Percentiles rank a stretch among this genome's conserved stretches.
These are phyloP conservation scores for Henckelia pumila DNA, from an alignment of 257 asterid species.

Conservation along the genomic window DNA sequence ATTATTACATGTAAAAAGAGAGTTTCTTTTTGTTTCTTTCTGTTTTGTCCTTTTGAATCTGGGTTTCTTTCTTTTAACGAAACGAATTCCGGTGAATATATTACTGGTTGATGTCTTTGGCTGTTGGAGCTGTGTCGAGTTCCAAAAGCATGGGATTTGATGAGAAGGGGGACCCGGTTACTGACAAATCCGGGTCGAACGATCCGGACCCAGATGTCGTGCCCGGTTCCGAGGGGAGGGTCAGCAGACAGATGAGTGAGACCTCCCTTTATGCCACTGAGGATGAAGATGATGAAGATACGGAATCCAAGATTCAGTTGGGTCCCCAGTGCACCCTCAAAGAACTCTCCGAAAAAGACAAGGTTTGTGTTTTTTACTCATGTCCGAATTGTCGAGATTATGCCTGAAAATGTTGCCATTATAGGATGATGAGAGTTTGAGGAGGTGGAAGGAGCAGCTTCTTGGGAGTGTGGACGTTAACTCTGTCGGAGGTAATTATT, in stretches of 20 bases:
- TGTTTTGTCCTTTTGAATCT: slow-evolving; percentile 6
- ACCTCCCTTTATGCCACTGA: slow-evolving; percentile 46
- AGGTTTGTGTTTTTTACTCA: slow-evolving; percentile 33
- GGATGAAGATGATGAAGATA: slow-evolving; percentile 57
- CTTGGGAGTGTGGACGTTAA: slow-evolving; percentile 63
- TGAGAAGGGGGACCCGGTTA: slow-evolving; percentile 23
- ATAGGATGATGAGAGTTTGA: slow-evolving; percentile 72
- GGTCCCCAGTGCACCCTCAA: slow-evolving; percentile 65
- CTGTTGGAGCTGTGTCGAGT: slow-evolving; percentile 48
- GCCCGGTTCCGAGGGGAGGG: slow-evolving; percentile 27
- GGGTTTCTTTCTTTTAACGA: background rate
- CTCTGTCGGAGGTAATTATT: slow-evolving; percentile 46
- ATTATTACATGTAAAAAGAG: too few species aligned
- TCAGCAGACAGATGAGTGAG: slow-evolving; percentile 39
- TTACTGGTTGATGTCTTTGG: slow-evolving; percentile 47
- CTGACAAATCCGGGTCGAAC: slow-evolving; percentile 7
- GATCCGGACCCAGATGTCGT: slow-evolving; percentile 34
- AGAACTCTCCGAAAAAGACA: slow-evolving; percentile 63
- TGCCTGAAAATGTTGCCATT: background rate
- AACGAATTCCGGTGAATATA: background rate
- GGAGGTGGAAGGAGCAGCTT: slow-evolving; percentile 75
- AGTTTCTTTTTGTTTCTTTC: slow-evolving; percentile 18
- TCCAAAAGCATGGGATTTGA: slow-evolving; percentile 44
- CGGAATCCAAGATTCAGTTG: slow-evolving; percentile 40
- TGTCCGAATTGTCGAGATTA: background rate